Evolutionary conservation across 2,329 filamentous ascomycete genomes (phyloP), one percentile per base, ranked within the genome.

Genomic region (Neonectria coccinea): DNA sequence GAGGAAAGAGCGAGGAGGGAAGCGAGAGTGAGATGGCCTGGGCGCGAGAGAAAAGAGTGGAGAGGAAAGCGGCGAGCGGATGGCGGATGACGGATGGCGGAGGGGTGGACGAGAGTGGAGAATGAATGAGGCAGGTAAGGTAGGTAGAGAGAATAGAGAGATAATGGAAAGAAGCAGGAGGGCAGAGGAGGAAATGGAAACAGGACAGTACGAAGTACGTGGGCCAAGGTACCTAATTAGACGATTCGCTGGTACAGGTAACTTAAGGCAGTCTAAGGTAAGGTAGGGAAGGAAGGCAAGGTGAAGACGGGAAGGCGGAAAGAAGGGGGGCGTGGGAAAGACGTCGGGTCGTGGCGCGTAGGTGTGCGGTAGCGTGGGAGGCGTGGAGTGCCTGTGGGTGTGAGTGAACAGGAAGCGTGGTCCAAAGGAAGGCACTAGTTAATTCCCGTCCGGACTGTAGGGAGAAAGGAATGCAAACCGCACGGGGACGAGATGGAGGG

Each of bases 1-100:
- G 62, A 48, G 55, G 65, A 66, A 67, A 61, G 68, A 72, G 45
- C 56, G 53, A 69, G 59, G 67, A 69, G 66, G 70, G 67, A 71
- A 72, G 66, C 67, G 68, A 73, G 69, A 68, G 52, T 36, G 39
- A 52, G 59, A 52, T 53, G 59, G 59, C 33, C 44, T 48, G 54
- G 59, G 59, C 52, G 59, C 29, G 25, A 39, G 20, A 45, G 53
- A 12, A 56, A 39, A 41, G 25, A 20, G 31, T 44, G 53, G 39
- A 56, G 36, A 22, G 22, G 10, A 39, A 16, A 39, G 36, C 36
- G 36, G 36, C 36, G 14, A 39, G 36, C 36, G 52, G 25, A 25
- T 25, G 25, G 33, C 6, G 25, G 31, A 25, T 25, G 22, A 14
- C 45, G 25, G 47, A 29, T 10, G 16, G 48, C 9, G 27, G 16